These are phyloP conservation scores for Trichomonascaceae sp. DNA, from an alignment of 1,139 yeast genomes.

Conservation along the genomic window DNA sequence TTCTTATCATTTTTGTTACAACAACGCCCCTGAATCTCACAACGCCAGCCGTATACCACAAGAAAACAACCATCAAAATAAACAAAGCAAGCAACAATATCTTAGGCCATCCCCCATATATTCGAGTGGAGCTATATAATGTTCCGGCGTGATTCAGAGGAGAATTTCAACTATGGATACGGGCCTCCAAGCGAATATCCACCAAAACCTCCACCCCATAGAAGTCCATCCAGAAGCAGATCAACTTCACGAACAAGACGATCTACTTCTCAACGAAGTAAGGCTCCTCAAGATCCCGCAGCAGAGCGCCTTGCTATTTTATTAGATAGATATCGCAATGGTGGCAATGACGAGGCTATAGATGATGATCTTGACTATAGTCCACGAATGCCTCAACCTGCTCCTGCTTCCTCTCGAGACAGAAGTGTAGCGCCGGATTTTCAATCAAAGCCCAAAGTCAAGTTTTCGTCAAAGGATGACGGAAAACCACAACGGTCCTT, in stretches of 20 bases:
- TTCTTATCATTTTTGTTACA: too few relatives aligned
- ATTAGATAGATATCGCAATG: background rate
- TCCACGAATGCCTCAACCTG: background rate
- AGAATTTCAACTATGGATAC: slow-evolving; percentile 1
- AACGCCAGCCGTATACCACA: background rate
- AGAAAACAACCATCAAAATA: background rate
- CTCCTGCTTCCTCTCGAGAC: background rate
- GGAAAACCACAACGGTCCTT: background rate
- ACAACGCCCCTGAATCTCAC: background rate
- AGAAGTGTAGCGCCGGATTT: background rate
- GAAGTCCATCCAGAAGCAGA: background rate
- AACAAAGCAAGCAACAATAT: background rate
- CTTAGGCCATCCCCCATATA: background rate
- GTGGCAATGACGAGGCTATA: background rate
- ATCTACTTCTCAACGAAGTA: background rate
- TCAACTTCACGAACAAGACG: background rate
- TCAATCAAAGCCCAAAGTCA: background rate
- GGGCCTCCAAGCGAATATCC: slow-evolving; percentile 4
- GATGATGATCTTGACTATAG: background rate
- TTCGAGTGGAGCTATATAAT: background rate
- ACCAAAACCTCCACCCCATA: background rate
- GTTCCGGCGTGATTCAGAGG: background rate
- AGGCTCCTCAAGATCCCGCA: background rate
- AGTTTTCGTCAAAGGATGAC: background rate
- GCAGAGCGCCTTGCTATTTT: slow-evolving; percentile 3